phyloP scores from a whole-genome alignment of 179 eudicot genomes.

The Beta macrorhiza region DNA sequence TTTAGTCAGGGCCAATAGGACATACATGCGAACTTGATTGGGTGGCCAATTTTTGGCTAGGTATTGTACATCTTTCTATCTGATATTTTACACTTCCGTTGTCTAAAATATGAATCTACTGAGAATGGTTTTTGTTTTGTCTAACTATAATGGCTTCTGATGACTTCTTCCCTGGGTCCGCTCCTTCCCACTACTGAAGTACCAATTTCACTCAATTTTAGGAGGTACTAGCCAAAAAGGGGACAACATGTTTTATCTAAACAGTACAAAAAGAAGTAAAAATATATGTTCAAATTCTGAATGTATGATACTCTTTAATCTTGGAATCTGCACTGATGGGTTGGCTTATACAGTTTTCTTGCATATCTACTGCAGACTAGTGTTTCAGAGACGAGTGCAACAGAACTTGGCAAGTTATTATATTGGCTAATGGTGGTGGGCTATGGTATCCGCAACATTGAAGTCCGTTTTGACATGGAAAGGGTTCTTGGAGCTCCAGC shows the following conservation, averaged over 20 bases:
- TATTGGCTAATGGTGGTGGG: constrained; percentile 97
- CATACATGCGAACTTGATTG: background rate
- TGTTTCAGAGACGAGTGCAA: constrained; percentile 74
- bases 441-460: constrained; percentile 79
- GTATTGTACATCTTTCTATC: background rate
- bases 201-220: background rate
- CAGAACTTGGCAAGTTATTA: constrained; percentile 77
- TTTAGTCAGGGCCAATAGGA: background rate
- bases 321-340: too few relatives aligned
- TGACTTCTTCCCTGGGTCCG: background rate
- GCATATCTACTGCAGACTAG: constrained; percentile 47
- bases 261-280: background rate
- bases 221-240: background rate
- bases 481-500: constrained; percentile 65
- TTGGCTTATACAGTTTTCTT: background rate
- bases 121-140: background rate
- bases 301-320: too few relatives aligned
- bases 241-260: background rate
- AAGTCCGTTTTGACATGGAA: constrained; percentile 94
- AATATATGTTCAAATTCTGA: background rate
- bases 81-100: background rate
- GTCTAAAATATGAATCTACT: background rate
- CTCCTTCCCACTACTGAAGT: background rate
- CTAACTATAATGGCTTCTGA: background rate
- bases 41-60: background rate